Evolutionary conservation across 2,329 filamentous ascomycete genomes (phyloP).

Genomic region (Apiospora hydei): DNA sequence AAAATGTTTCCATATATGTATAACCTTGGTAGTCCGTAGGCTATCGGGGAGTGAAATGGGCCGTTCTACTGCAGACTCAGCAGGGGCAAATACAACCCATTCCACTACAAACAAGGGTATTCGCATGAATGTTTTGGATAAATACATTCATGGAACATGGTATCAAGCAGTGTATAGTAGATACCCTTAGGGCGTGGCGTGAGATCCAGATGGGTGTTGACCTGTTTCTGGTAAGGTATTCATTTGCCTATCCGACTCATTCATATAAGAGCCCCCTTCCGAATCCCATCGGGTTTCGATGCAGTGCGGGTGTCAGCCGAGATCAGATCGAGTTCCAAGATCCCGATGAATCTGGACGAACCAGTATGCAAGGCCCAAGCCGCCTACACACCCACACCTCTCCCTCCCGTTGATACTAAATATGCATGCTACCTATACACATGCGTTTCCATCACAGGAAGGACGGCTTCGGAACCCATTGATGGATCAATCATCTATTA

Average conservation of each 20-base stretch:
- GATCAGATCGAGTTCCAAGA: conserved; percentile 6
- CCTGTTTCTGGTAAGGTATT: not conserved
- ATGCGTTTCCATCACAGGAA: not conserved
- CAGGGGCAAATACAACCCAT: too few relatives aligned
- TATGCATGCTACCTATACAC: not conserved
- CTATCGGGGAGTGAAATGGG: too few relatives aligned
- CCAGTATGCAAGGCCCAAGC: not conserved
- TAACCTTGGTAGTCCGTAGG: too few relatives aligned
- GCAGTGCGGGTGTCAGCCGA: conserved; percentile 1
- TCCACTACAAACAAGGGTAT: too few relatives aligned
- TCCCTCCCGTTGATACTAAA: not conserved
- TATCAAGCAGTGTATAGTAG: too few relatives aligned
- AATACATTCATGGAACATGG: too few relatives aligned
- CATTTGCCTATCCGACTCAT: not conserved
- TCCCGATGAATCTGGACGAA: not conserved
- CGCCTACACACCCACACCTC: not conserved
- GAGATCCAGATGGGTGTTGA: too few relatives aligned
- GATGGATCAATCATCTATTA: not conserved
- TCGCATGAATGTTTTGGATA: too few relatives aligned
- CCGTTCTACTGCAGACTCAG: too few relatives aligned
- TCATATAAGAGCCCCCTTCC: not conserved
- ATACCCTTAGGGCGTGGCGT: too few relatives aligned
- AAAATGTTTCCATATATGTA: not conserved
- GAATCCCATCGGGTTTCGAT: not conserved
- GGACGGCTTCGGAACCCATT: not conserved